Base-by-base conservation (phyloP, 495 filamentous ascomycete genomes). In the Annulohypoxylon nitens region DNA sequence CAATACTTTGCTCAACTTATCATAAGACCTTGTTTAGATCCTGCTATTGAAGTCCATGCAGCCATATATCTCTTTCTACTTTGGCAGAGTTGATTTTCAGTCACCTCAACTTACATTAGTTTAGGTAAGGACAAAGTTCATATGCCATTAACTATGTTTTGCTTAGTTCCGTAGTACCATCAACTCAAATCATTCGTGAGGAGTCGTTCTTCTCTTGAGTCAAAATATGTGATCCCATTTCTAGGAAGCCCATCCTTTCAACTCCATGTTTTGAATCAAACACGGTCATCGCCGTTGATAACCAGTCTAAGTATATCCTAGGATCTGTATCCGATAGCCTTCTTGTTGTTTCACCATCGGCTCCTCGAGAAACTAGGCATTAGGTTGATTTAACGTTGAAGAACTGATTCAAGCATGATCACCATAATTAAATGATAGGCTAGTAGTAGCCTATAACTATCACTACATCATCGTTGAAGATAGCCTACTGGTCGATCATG, bases 401-500 rank as follows among this genome's bases (percentile, higher is more conserved):
- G n/a, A 14, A 4, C 1, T 26, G 25, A 12, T 30, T 26, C 4
- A 4, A 54, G 12, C 18, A 51, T 0, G 20, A 51, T 1, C 11
- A 23, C 20, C 18, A 54, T 54, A 16, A 33, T n/a, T 4, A n/a
- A 30, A 54, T 5, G 9, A n/a, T 30, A 54, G 11, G 25, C 25
- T 14, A 30, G 11, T 11, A 26, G 12, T 54, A 26, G 23, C 25
- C 25, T 30, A 30, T n/a, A n/a, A 14, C 12, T 30, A 26, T 47
- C 1, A 47, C 43, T 4, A 34, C 6, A 26, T 33, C 12, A 11
- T 33, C 23, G 11, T 30, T 33, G 10, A 14, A 54, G 4, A 54
- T 54, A 54, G 50, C 50, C 50, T 54, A 54, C 50, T 54, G 50
- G 25, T n/a, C 12, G 50, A 33, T 25, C 25, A 33, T 33, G 25